A percentile compares a stretch with the other conserved stretches of the same genome.
Evolutionary conservation across 352 stramenopile genomes (phyloP).

Genomic region (Blastocystis sp.): DNA sequence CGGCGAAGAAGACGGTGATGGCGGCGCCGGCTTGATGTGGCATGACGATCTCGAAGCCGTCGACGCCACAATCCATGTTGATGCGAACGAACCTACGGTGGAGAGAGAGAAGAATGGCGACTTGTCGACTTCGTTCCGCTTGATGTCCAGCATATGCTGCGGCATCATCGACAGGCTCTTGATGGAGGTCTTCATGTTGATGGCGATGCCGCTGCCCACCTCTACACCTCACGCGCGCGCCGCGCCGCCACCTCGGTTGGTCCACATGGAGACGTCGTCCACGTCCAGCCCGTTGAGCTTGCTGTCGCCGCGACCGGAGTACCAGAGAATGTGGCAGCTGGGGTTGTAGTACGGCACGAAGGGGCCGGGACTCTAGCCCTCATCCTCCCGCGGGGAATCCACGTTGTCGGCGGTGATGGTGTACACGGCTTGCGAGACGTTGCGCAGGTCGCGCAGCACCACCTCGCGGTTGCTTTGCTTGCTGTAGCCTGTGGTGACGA

Average conservation of each 20-base stretch:
- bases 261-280: slow-evolving; percentile 53
- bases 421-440: slow-evolving; percentile 8
- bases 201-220: slow-evolving; percentile 25
- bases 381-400: no score
- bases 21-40: slow-evolving; percentile 36
- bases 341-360: slow-evolving; percentile 63
- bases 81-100: slow-evolving; percentile 43
- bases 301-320: slow-evolving; percentile 23
- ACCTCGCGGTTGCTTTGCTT: slow-evolving; percentile 55
- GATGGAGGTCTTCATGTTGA: slow-evolving; percentile 21
- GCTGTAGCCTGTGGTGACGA: slow-evolving; percentile 52
- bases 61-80: slow-evolving; percentile 38
- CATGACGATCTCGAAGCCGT: slow-evolving; percentile 26
- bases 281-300: slow-evolving; percentile 59
- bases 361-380: slow-evolving; percentile 37
- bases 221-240: neutral
- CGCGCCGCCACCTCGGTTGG: slow-evolving; percentile 7
- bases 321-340: slow-evolving; percentile 49
- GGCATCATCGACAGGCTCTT: slow-evolving; percentile 43
- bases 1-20: neutral
- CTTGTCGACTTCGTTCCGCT: slow-evolving; percentile 42
- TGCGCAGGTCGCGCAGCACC: slow-evolving; percentile 45
- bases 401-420: slow-evolving; percentile 64
- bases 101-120: neutral
- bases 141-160: slow-evolving; percentile 40